A percentile compares a stretch with the other conserved stretches of the same genome.
These are phyloP conservation scores for Breynia disticha DNA, from an alignment of 441 rosid species.

Conservation along the genomic window DNA sequence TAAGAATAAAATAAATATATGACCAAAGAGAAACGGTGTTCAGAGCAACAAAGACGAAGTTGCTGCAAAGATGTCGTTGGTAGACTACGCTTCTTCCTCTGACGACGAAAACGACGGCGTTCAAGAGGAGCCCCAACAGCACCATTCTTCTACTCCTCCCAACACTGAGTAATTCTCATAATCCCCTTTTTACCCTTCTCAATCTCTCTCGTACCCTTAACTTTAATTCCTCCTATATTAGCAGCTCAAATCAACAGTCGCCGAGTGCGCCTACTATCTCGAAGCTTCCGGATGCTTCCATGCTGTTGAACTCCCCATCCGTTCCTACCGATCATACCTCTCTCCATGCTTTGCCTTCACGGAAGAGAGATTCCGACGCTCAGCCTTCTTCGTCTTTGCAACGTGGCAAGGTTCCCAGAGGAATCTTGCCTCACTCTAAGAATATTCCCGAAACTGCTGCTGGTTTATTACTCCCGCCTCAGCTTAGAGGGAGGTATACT, in stretches of 20 bases:
- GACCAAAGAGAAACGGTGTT: too few relatives aligned
- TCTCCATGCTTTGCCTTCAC: slow-evolving; percentile 55
- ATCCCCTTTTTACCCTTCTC: background rate
- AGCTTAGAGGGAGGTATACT: slow-evolving; percentile 70
- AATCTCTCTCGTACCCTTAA: background rate
- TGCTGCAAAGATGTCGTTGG: slow-evolving; percentile 35
- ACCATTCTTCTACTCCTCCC: slow-evolving; percentile 6
- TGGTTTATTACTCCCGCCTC: slow-evolving; percentile 71
- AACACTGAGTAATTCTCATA: slow-evolving; percentile 20
- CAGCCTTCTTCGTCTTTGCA: slow-evolving; percentile 31
- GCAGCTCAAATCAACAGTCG: slow-evolving; percentile 22
- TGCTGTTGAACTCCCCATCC: slow-evolving; percentile 48
- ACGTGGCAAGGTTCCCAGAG: slow-evolving; percentile 54
- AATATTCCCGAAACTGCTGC: slow-evolving; percentile 51
- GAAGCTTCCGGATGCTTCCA: slow-evolving; percentile 76
- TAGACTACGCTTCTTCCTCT: slow-evolving; percentile 60
- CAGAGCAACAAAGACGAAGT: background rate
- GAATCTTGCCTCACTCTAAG: slow-evolving; percentile 39
- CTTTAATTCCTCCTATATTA: background rate
- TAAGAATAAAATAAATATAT: too few relatives aligned
- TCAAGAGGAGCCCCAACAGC: slow-evolving; percentile 12
- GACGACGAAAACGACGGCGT: slow-evolving; percentile 54
- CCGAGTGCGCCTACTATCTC: slow-evolving; percentile 15
- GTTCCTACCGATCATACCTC: slow-evolving; percentile 56
- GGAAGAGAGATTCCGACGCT: slow-evolving; percentile 52